Conservation (phyloP, 1,284 basidiomycete species). For the Phellopilus nigrolimitatus region DNA sequence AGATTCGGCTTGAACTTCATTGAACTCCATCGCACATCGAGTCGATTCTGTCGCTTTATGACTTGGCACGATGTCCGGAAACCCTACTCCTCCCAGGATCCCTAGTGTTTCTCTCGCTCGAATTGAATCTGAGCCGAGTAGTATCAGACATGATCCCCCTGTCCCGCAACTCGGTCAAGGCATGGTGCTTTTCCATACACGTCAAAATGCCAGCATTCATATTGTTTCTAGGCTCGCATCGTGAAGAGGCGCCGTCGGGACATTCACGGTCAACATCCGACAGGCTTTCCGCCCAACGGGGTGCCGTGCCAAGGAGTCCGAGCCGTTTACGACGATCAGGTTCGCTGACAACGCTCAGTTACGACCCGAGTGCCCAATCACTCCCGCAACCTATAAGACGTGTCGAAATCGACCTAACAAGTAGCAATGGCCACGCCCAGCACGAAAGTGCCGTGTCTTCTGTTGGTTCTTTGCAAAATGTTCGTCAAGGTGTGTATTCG, state of each 20-base stretch:
- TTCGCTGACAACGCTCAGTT: not conserved
- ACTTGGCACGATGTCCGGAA: no score
- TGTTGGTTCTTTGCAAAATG: slow-evolving; percentile 1
- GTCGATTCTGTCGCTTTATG: no score
- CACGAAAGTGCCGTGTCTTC: not conserved
- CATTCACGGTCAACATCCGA: not conserved
- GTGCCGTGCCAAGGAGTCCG: not conserved
- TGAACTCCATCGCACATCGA: no score
- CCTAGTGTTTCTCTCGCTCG: no score
- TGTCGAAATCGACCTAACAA: not conserved
- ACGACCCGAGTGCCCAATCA: slow-evolving; percentile 3
- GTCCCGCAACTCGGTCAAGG: no score
- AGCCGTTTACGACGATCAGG: slow-evolving; percentile 2
- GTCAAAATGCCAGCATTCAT: no score
- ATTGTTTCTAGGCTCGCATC: not conserved
- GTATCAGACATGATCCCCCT: no score
- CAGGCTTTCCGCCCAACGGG: not conserved
- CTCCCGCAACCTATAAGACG: slow-evolving; percentile 3
- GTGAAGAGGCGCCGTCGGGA: not conserved
- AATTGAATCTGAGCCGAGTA: no score
- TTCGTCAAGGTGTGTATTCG: slow-evolving; percentile 12
- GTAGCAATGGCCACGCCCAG: not conserved
- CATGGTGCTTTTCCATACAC: no score
- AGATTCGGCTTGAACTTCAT: no score
- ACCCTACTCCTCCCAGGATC: no score